Conservation (phyloP, 176 grass and related monocot genomes). For the Eragrostis nindensis region DNA sequence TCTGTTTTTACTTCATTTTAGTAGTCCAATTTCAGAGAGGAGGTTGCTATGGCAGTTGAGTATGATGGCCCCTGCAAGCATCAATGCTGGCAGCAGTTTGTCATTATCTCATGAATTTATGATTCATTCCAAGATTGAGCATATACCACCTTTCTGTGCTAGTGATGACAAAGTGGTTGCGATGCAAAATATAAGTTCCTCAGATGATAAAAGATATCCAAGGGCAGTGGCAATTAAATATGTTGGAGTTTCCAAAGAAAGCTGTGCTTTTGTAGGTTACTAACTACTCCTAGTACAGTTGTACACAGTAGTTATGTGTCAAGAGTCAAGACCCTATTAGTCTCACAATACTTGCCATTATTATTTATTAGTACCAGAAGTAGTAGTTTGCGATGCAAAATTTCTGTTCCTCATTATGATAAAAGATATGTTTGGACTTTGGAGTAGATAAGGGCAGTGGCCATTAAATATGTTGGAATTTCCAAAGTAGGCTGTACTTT, state of each 20-base stretch:
- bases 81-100: conserved; percentile 40
- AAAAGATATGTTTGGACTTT: no score
- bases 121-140: conserved; percentile 32
- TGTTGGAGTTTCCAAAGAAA: neutral
- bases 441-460: neutral
- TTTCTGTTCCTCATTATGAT: neutral
- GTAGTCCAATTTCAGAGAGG: neutral
- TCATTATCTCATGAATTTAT: conserved; percentile 37
- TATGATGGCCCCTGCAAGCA: conserved; percentile 6
- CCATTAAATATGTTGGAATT: conserved; percentile 13
- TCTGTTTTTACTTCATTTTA: conserved; percentile 44
- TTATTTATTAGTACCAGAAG: conserved; percentile 16
- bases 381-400: conserved; percentile 29
- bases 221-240: neutral
- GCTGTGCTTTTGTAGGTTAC: neutral
- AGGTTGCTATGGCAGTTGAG: conserved; percentile 43
- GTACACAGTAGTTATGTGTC: neutral
- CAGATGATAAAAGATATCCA: neutral
- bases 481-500: neutral
- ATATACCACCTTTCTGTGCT: conserved; percentile 12
- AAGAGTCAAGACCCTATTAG: neutral
- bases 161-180: conserved; percentile 15
- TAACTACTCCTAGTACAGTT: no score
- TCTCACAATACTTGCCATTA: neutral
- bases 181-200: conserved; percentile 17